Evolutionary conservation across 2,329 filamentous ascomycete species (phyloP).

Genomic region (Arthroderma sp.): DNA sequence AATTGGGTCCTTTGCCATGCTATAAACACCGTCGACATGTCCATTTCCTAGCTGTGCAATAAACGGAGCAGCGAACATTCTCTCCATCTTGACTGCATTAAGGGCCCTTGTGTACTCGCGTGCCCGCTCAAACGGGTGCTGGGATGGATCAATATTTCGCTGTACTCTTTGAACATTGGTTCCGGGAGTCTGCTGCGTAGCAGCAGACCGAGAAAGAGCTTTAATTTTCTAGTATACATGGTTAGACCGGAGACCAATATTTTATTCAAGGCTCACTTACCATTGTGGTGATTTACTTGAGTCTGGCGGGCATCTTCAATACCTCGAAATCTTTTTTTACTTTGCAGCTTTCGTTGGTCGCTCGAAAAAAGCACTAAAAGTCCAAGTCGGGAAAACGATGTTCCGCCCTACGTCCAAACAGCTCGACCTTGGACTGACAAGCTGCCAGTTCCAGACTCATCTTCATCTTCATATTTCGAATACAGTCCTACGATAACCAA

Average conservation of each 20-base stretch:
- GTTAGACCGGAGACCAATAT: neutral
- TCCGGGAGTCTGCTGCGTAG: conserved; percentile 38
- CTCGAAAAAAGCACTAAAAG: neutral
- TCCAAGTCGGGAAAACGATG: neutral
- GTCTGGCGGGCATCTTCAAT: neutral
- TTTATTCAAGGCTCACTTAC: neutral
- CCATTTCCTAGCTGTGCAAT: conserved; percentile 75
- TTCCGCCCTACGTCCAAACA: neutral
- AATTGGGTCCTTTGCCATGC: conserved; percentile 66
- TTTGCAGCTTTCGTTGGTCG: neutral
- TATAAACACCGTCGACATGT: conserved; percentile 84
- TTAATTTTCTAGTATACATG: conserved; percentile 43
- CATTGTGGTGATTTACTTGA: neutral
- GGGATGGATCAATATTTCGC: conserved; percentile 59
- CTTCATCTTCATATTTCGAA: neutral
- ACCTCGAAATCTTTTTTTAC: neutral
- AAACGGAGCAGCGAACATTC: conserved; percentile 81
- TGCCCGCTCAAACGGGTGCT: conserved; percentile 84
- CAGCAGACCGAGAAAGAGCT: conserved; percentile 36
- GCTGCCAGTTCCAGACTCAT: neutral
- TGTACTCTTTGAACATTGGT: conserved; percentile 35
- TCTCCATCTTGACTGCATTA: conserved; percentile 82
- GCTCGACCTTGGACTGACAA: too few species aligned
- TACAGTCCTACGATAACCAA: neutral
- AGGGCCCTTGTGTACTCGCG: conserved; percentile 69